A percentile compares a stretch with the other conserved stretches of the same genome.
These are phyloP conservation scores for Kregervanrija fluxuum DNA, from an alignment of 805 yeast species.

Conservation along the genomic window DNA sequence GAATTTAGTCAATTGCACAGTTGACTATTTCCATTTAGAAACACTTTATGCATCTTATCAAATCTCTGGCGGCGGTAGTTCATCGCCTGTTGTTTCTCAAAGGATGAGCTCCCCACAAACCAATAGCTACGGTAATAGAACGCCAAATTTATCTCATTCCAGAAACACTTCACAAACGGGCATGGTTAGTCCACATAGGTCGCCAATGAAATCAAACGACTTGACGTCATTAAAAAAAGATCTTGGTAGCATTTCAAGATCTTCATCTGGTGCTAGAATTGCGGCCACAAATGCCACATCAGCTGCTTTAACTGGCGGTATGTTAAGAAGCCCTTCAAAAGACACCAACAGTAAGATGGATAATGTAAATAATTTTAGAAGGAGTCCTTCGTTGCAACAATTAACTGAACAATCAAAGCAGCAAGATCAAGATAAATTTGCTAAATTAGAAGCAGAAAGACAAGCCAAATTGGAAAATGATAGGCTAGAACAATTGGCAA, in stretches of 20 bases:
- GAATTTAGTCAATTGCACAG: slow-evolving; percentile 39
- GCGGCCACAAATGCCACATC: background rate
- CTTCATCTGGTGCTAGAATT: too few species aligned
- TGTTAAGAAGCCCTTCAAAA: background rate
- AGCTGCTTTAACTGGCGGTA: slow-evolving; percentile 3
- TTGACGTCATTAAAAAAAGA: background rate
- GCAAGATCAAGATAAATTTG: background rate
- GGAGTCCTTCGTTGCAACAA: background rate
- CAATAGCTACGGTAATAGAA: too few species aligned
- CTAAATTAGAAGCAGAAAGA: too few species aligned
- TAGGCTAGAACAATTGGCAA: background rate
- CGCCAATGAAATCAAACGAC: slow-evolving; percentile 4
- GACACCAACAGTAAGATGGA: too few species aligned
- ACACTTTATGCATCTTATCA: slow-evolving; percentile 9
- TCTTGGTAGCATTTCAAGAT: too few species aligned
- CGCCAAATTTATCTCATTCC: background rate
- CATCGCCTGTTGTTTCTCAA: background rate
- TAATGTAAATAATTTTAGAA: background rate
- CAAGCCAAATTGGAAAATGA: too few species aligned
- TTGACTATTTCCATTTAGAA: slow-evolving; percentile 30
- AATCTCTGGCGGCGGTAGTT: background rate
- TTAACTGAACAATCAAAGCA: background rate
- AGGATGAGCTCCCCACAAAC: background rate
- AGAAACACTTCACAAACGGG: background rate
- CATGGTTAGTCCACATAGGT: slow-evolving; percentile 1